A percentile compares a stretch with the other conserved stretches of the same genome.
Conservation (phyloP, 306 rosid genomes). For the Gastrolobium villosum region DNA sequence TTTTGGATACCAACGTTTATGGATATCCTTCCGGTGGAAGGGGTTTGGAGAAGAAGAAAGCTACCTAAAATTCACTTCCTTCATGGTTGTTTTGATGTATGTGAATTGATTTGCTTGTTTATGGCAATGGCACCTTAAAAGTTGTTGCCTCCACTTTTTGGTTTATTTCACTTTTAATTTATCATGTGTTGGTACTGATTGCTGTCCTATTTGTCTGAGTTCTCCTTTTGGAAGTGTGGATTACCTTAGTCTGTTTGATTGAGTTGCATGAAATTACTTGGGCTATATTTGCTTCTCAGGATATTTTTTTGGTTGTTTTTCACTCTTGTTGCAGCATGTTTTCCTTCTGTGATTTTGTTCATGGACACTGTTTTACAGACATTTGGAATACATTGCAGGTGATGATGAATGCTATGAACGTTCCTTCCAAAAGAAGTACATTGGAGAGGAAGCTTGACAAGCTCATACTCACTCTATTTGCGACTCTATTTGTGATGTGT, state of each 20-base stretch:
- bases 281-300: constrained; percentile 9
- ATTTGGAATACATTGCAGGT: constrained; percentile 69
- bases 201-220: constrained; percentile 31
- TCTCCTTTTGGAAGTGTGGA: background rate
- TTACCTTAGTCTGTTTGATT: constrained; percentile 17
- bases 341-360: constrained; percentile 36
- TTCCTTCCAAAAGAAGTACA: constrained; percentile 98
- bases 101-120: background rate
- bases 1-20: background rate
- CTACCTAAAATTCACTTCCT: background rate
- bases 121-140: background rate
- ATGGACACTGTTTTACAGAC: constrained; percentile 39
- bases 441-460: constrained; percentile 97
- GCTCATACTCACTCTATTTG: constrained; percentile 85
- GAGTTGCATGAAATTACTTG: constrained; percentile 18
- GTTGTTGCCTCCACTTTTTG: too few species aligned
- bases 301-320: constrained; percentile 4
- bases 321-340: background rate
- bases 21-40: background rate
- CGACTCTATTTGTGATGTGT: constrained; percentile 80
- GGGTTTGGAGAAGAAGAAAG: background rate
- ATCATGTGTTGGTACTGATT: constrained; percentile 13
- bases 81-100: constrained; percentile 16
- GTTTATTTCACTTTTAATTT: too few species aligned
- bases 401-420: constrained; percentile 99